Evolutionary conservation across 106 monocot genomes (phyloP).

Genomic region (Alisma plantagoaquatica): DNA sequence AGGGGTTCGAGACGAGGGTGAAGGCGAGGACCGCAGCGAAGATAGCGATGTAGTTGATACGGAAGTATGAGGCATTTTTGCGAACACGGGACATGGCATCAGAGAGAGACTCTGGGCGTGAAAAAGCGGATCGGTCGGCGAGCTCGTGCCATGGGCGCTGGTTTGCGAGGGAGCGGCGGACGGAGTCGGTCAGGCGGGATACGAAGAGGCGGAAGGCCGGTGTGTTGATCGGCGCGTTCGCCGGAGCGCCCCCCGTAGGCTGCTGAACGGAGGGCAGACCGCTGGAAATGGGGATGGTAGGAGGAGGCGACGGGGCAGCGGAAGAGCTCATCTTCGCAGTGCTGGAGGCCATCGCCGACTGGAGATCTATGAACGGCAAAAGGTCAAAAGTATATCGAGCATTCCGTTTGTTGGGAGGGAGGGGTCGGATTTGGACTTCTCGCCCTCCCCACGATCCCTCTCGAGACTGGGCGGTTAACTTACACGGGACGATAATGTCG

Average conservation of each 20-base stretch:
- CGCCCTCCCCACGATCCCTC: no score
- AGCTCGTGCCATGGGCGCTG: constrained; percentile 50
- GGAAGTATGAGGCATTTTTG: constrained; percentile 26
- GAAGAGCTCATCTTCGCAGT: no score
- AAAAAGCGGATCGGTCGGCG: constrained; percentile 42
- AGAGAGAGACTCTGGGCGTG: constrained; percentile 45
- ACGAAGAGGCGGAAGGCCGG: constrained; percentile 34
- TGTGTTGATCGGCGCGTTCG: constrained; percentile 10
- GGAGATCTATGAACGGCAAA: no score
- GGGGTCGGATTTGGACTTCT: no score
- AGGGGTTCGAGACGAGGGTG: constrained; percentile 17
- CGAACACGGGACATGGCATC: constrained; percentile 15
- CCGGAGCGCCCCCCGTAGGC: neutral
- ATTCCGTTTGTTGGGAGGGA: no score
- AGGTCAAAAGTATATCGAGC: no score
- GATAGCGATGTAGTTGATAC: constrained; percentile 17
- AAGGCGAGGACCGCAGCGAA: constrained; percentile 8
- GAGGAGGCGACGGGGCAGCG: neutral
- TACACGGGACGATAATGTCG: no score
- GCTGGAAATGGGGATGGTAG: constrained; percentile 2
- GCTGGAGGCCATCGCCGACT: constrained; percentile 8
- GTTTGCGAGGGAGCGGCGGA: constrained; percentile 31
- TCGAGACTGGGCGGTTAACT: no score
- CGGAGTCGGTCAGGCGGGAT: constrained; percentile 30
- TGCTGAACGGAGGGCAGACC: neutral